Evolutionary conservation across 2,329 filamentous ascomycete species (phyloP), one percentile per base, ranked within the genome.

Genomic region (Colletotrichum costaricense): DNA sequence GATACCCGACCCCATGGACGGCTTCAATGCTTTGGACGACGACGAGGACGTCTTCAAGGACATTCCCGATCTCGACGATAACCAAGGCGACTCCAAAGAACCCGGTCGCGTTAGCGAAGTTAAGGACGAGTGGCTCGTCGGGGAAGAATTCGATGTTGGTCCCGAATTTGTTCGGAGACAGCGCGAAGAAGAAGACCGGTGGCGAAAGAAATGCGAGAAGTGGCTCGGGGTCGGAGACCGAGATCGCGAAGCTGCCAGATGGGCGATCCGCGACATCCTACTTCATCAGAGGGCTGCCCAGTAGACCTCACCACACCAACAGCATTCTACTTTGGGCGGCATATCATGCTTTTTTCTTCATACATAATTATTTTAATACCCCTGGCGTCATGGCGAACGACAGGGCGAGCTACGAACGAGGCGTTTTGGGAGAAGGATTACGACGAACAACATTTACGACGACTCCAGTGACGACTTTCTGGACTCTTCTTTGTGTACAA

Each of bases 101-200:
- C 83, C 82, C 8, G 83, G 84, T 26, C 88, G 90, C 24, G 85
- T 86, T 77, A 91, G 89, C 78, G 91, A 92, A 67, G 82, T 91
- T 75, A 90, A 91, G 71, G 93, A 95, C 78, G 93, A 95, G 79
- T 96, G 94, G 89, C 90, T 94, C 63, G 94, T 98, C 14, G 95
- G 95, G 65, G 97, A 99, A 83, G 97, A 99, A 81, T 99, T 99
- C 78, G 97, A 99, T 80, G 95, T 99, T 69, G 97, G 97, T 0
- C 97, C 96, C 3, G 95, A 97, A 81, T 99, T 98, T 80, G 92
- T 98, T 75, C 89, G 93, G 78, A 89, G 95, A 75, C 96, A 98
- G 80, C 90, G 94, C 73, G 95, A 96, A 79, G 97, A 99, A 83
- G 97, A 99, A 84, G 93, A 94, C 60, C 89, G 94, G 74, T 99